phyloP scores from a whole-genome alignment of 495 filamentous ascomycete species.

The Hypoxylon trugodes region DNA sequence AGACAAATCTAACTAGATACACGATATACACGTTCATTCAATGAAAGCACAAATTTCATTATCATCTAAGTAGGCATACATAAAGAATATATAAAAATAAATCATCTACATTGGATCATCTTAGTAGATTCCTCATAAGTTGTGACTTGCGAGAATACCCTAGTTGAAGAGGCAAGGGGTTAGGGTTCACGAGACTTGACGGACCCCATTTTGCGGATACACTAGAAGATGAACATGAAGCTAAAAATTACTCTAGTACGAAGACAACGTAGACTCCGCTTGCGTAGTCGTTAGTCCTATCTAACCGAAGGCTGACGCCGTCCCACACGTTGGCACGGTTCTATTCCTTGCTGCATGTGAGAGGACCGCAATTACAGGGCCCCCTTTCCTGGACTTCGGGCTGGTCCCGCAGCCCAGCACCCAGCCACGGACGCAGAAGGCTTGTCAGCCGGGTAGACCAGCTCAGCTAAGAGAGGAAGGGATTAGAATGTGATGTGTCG shows the following conservation, averaged over 20 bases:
- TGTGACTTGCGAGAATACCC: too few relatives aligned
- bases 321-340: slow-evolving; percentile 10
- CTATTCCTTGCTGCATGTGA: slow-evolving; percentile 1
- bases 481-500: slow-evolving; percentile 7
- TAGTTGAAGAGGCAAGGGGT: too few relatives aligned
- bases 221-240: too few relatives aligned
- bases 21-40: neutral
- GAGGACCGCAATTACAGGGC: slow-evolving; percentile 4
- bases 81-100: too few relatives aligned
- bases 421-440: neutral
- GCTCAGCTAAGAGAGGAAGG: neutral
- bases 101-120: too few relatives aligned
- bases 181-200: too few relatives aligned
- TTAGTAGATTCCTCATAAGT: too few relatives aligned
- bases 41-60: too few relatives aligned
- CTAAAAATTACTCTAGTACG: too few relatives aligned
- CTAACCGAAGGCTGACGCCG: slow-evolving; percentile 8
- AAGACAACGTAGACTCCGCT: neutral
- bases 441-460: neutral
- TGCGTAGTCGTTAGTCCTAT: neutral
- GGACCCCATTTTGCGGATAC: too few relatives aligned
- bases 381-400: slow-evolving; percentile 5
- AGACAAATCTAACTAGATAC: neutral
- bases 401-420: neutral
- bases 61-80: too few relatives aligned